Base-by-base conservation (phyloP, 768 basidiomycete species). In the Pulveroboletus sp. region DNA sequence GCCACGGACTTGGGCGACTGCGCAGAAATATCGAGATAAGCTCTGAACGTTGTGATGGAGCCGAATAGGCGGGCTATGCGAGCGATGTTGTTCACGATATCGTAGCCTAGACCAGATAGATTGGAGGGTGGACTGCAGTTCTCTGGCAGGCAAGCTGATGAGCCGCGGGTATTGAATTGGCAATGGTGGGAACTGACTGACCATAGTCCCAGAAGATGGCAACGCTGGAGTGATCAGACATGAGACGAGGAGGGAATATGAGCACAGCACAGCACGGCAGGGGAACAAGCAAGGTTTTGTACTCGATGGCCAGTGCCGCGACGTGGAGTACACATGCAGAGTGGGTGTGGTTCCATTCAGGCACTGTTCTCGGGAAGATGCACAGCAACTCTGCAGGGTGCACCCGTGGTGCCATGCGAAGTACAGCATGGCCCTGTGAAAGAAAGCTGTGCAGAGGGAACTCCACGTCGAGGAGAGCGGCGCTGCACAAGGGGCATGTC, bases 21-120 rank as follows among this genome's bases (percentile, higher is more conserved):
- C 2, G 74, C 70, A 9, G 78, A 69, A 17, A 76, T 51, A 53
- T 80, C 75, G 35, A 78, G 62, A 61, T 82, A 82, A 7, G 78
- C 79, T 55, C 75, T 79, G 67, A 82, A 81, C 0, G 71, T 60
- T 6, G 69, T 74, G 4, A 80, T 67, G 47, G 64, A 69, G 36
- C 80, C 80, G 57, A 73, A 78, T 5, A 67, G 47, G 43, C 74
- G 72, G 3, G 77, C 74, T n/a, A 79, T 54, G 17, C 65, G 62
- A 24, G 73, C 67, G 6, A 82, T 73, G 39, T 69, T 72, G 51
- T 74, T 68, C 3, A 72, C 72, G 17, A 78, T 63, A 15, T 68
- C 63, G 53, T 71, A 74, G 10, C 76, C 73, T 5, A 77, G 68
- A 31, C 66, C 65, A 12, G 17, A 43, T 10, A 64, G 59, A 33